Percentiles rank a stretch among this genome's conserved stretches.
These are phyloP conservation scores for Cubamyces sp. DNA, from an alignment of 768 basidiomycete genomes.

Conservation along the genomic window DNA sequence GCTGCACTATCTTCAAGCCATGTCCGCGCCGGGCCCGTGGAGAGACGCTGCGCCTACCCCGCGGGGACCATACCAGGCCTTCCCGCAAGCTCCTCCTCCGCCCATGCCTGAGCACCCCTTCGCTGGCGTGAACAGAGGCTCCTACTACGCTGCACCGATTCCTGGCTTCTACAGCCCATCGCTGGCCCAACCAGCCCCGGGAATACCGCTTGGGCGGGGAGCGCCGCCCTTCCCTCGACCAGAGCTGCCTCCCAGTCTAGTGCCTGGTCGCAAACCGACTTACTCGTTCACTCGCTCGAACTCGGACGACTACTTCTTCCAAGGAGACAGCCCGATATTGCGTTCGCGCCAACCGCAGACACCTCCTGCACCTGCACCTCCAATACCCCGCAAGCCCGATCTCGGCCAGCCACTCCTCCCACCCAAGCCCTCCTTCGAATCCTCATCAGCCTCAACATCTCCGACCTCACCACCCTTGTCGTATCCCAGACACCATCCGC, in stretches of 20 bases:
- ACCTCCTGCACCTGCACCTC: conserved; percentile 27
- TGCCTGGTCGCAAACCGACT: conserved; percentile 17
- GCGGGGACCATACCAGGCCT: conserved; percentile 14
- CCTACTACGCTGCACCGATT: conserved; percentile 12
- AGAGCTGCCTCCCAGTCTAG: conserved; percentile 17
- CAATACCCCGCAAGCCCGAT: conserved; percentile 30
- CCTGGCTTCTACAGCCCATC: conserved; percentile 27
- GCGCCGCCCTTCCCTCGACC: conserved; percentile 16
- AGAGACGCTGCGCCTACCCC: conserved; percentile 17
- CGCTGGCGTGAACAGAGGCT: conserved; percentile 5
- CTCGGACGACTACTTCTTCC: conserved; percentile 26
- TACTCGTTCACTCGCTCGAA: conserved; percentile 13
- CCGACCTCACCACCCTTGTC: neutral
- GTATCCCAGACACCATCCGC: neutral
- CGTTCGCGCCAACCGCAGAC: conserved; percentile 22
- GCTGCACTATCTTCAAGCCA: neutral
- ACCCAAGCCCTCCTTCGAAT: conserved; percentile 25
- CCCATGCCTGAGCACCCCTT: conserved; percentile 12
- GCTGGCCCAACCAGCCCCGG: conserved; percentile 15
- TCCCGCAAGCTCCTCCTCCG: conserved; percentile 7
- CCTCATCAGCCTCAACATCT: neutral
- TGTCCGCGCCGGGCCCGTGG: conserved; percentile 25
- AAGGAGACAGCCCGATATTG: neutral
- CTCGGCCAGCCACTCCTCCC: conserved; percentile 30
- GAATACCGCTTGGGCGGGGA: neutral